Conservation (phyloP, 257 asterid genomes). For the Capsicum rhomboideum region DNA sequence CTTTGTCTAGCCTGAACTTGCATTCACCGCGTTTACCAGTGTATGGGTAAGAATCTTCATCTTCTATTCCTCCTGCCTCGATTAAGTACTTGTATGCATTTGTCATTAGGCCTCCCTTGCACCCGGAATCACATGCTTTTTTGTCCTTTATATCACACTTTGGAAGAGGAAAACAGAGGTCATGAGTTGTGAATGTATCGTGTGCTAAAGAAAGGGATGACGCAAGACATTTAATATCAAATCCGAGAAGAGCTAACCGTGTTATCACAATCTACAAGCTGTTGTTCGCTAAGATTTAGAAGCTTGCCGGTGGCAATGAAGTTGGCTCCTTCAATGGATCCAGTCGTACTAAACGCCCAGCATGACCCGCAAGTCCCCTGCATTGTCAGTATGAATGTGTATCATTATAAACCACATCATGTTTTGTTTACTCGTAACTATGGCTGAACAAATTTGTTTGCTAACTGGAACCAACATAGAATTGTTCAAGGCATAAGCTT, state of each 20-base stretch:
- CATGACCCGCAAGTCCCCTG: conserved; percentile 90
- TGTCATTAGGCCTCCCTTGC: conserved; percentile 84
- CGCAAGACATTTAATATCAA: background rate
- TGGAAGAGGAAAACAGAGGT: background rate
- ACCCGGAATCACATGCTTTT: conserved; percentile 59
- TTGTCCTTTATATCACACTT: conserved; percentile 49
- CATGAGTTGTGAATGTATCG: background rate
- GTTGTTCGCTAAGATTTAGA: conserved; percentile 75
- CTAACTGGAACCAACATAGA: background rate
- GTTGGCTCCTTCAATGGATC: conserved; percentile 77
- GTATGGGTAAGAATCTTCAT: conserved; percentile 55
- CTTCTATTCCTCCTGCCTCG: conserved; percentile 69
- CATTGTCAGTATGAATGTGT: background rate
- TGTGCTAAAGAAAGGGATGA: background rate
- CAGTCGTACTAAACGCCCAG: conserved; percentile 94
- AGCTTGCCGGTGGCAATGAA: conserved; percentile 72
- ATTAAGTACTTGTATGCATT: conserved; percentile 76
- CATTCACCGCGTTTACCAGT: conserved; percentile 59
- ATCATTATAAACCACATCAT: background rate
- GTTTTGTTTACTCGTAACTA: background rate
- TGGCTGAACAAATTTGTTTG: background rate
- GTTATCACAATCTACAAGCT: conserved; percentile 83
- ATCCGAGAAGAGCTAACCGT: conserved; percentile 22
- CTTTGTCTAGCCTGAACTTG: conserved; percentile 39
- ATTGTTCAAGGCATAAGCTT: background rate